Percentiles rank a stretch among this genome's conserved stretches.
Evolutionary conservation across 371 early-diverging fungal genomes (phyloP).

Genomic region (Mucor lusitanicus): DNA sequence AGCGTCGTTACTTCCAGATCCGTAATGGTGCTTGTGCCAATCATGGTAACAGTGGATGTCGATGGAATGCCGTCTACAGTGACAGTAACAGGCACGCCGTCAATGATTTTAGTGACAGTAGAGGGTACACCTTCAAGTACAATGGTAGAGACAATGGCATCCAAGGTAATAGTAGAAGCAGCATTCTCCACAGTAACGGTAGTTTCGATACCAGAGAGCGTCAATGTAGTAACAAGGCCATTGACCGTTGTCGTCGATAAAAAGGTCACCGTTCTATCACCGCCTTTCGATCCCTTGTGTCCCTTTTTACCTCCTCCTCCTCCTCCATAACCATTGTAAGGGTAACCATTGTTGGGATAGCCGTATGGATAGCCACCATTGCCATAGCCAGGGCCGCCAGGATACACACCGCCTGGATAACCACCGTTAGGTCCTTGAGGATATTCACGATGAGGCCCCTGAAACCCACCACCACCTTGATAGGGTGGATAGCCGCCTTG

Average conservation of each 20-base stretch:
- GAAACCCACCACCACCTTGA: background rate
- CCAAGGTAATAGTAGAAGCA: background rate
- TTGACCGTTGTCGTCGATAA: background rate
- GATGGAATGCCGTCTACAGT: background rate
- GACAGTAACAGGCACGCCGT: background rate
- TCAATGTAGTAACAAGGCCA: slow-evolving; percentile 4
- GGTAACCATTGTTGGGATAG: background rate
- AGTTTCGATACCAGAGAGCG: background rate
- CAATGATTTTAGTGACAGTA: background rate
- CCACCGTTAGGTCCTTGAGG: background rate
- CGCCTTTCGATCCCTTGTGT: background rate
- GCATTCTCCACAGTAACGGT: background rate
- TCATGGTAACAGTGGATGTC: background rate
- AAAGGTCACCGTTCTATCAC: background rate
- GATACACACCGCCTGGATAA: background rate
- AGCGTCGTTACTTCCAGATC: background rate
- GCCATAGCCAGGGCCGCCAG: background rate
- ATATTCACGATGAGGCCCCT: background rate
- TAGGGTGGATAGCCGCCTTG: background rate
- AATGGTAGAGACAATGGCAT: background rate
- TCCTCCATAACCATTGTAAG: background rate
- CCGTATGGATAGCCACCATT: background rate
- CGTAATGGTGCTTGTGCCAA: background rate
- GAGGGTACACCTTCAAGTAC: background rate
- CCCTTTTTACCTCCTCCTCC: too few species aligned